Percentiles rank a stretch among this genome's conserved stretches.
Evolutionary conservation across 371 early-diverging fungal genomes (phyloP).

Genomic region (Chytridiales sp.): DNA sequence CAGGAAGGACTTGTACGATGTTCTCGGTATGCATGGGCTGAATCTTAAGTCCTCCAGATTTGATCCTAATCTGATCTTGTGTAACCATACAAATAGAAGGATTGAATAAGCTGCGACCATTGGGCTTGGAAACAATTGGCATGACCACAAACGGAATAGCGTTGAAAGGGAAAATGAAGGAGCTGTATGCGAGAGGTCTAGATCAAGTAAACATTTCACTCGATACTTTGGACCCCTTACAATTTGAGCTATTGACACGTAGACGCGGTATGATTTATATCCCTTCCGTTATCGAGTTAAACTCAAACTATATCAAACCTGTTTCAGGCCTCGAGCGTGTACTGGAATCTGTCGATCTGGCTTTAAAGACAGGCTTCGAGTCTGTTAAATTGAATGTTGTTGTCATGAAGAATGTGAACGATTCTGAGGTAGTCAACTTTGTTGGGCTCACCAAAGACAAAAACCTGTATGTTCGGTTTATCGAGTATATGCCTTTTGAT

Average conservation of each 20-base stretch:
- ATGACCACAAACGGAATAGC: slow-evolving; percentile 95
- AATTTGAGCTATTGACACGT: slow-evolving; percentile 88
- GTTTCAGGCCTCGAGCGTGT: slow-evolving; percentile 70
- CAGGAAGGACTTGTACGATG: slow-evolving; percentile 81
- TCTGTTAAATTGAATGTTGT: slow-evolving; percentile 89
- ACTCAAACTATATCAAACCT: neutral
- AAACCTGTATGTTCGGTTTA: slow-evolving; percentile 82
- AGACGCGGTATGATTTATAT: slow-evolving; percentile 57
- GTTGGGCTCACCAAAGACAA: slow-evolving; percentile 75
- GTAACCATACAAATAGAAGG: slow-evolving; percentile 44
- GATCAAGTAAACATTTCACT: slow-evolving; percentile 85
- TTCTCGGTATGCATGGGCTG: slow-evolving; percentile 58
- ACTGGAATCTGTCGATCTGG: slow-evolving; percentile 69
- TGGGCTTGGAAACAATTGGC: slow-evolving; percentile 76
- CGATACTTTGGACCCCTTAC: slow-evolving; percentile 82
- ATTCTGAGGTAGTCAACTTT: slow-evolving; percentile 78
- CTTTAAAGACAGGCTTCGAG: slow-evolving; percentile 60
- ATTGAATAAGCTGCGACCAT: slow-evolving; percentile 63
- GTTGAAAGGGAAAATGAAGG: slow-evolving; percentile 74
- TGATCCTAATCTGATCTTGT: neutral
- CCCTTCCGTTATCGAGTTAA: neutral
- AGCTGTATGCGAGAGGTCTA: slow-evolving; percentile 70
- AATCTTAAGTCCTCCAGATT: neutral
- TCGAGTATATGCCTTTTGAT: slow-evolving; percentile 97
- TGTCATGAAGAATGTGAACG: slow-evolving; percentile 83